These are phyloP conservation scores for Melanopsichium pennsylvanicum DNA, from an alignment of 1,284 basidiomycete genomes.

Conservation along the genomic window DNA sequence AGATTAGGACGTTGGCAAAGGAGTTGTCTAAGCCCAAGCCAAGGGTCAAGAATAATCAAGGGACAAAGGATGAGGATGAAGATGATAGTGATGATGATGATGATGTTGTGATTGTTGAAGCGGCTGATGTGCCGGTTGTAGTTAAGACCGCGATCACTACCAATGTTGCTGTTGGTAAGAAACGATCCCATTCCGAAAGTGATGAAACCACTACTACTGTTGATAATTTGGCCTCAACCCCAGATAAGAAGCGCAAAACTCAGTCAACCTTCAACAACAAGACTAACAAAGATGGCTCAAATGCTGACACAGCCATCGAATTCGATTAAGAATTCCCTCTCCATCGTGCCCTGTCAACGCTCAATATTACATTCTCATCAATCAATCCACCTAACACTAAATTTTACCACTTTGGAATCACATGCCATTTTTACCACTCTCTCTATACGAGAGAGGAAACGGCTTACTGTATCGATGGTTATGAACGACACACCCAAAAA, in stretches of 20 bases:
- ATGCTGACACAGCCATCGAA: conserved; percentile 9
- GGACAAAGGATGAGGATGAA: not conserved
- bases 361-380: no score
- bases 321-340: conserved; percentile 10
- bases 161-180: conserved; percentile 11
- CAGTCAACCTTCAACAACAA: not conserved
- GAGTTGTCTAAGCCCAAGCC: conserved; percentile 10
- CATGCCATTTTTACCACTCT: no score
- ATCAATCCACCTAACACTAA: no score
- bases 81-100: conserved; percentile 9
- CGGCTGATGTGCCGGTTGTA: not conserved
- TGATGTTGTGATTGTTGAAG: not conserved
- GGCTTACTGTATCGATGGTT: no score
- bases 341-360: no score
- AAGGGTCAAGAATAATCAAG: not conserved
- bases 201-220: not conserved
- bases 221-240: not conserved
- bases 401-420: no score
- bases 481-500: no score
- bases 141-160: no score
- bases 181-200: conserved; percentile 21
- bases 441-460: no score
- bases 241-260: conserved; percentile 22
- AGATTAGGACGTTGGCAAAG: conserved; percentile 8
- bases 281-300: not conserved